Conservation (phyloP, 2,329 filamentous ascomycete genomes). For the Arthrinium phaeospermum region DNA sequence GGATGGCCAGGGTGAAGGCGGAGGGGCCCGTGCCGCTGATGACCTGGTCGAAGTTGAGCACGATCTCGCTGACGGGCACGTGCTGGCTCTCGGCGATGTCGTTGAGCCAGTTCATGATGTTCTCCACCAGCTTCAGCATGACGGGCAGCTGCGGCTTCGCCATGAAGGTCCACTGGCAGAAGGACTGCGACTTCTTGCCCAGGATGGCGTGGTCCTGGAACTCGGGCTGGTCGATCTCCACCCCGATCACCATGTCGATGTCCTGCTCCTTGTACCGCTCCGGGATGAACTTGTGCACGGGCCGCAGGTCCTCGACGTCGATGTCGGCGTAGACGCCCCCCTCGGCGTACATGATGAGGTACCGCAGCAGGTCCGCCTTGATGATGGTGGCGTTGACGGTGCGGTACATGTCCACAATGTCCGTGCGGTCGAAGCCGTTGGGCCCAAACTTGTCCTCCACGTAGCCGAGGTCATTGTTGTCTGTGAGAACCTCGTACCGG, state of each 20-base stretch:
- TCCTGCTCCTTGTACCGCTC: constrained; percentile 66
- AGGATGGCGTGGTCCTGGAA: constrained; percentile 69
- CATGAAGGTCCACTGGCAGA: constrained; percentile 80
- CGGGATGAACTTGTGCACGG: constrained; percentile 60
- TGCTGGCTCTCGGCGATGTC: constrained; percentile 64
- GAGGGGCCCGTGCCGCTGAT: constrained; percentile 76
- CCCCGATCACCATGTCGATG: constrained; percentile 72
- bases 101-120: constrained; percentile 70
- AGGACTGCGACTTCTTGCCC: constrained; percentile 71
- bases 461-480: constrained; percentile 70
- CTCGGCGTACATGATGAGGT: constrained; percentile 71
- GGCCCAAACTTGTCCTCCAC: constrained; percentile 72
- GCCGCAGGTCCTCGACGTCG: constrained; percentile 48
- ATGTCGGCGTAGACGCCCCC: constrained; percentile 59
- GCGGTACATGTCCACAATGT: constrained; percentile 67
- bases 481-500: constrained; percentile 73
- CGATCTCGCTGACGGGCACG: constrained; percentile 63
- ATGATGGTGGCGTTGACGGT: constrained; percentile 68
- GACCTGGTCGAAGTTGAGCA: constrained; percentile 74
- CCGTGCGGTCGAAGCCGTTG: constrained; percentile 67
- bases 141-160: constrained; percentile 70
- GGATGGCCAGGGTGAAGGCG: constrained; percentile 69
- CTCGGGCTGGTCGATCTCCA: constrained; percentile 74
- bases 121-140: constrained; percentile 71
- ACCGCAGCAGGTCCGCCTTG: constrained; percentile 69